Evolutionary conservation across 768 basidiomycete genomes (phyloP).

Genomic region (Erythrobasidium yunnanense): DNA sequence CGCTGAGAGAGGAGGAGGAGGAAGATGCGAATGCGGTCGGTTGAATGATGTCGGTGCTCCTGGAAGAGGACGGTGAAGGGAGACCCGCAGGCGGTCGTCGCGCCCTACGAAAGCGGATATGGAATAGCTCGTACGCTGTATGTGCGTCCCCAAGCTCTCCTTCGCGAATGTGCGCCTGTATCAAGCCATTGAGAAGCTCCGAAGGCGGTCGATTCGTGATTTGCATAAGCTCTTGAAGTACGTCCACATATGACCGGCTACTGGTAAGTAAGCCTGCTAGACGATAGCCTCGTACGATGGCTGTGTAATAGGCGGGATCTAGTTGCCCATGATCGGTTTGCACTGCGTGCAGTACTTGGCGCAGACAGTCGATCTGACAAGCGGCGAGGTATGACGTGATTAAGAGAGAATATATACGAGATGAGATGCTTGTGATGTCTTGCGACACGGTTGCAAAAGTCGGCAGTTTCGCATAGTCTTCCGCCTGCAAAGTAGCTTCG

Average conservation of each 20-base stretch:
- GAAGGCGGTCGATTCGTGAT: background rate
- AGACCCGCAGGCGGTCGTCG: no score
- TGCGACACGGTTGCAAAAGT: no score
- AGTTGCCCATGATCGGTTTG: background rate
- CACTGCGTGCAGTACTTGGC: background rate
- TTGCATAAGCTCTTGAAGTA: background rate
- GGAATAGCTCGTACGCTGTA: background rate
- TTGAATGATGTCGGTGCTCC: background rate
- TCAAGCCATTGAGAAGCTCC: background rate
- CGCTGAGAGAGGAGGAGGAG: background rate
- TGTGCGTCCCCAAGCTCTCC: background rate
- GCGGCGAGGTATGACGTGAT: background rate
- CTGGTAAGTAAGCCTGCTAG: background rate
- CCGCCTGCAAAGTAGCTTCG: no score
- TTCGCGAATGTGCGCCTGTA: background rate
- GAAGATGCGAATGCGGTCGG: background rate
- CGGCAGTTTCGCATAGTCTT: no score
- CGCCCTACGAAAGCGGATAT: no score
- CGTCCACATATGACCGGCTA: background rate
- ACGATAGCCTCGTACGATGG: background rate
- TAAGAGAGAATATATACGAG: background rate
- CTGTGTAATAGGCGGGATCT: background rate
- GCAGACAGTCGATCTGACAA: background rate
- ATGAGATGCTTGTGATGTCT: background rate
- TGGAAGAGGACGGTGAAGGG: background rate